Conservation (phyloP, 495 filamentous ascomycete species). For the Mycothermus thermophilus region DNA sequence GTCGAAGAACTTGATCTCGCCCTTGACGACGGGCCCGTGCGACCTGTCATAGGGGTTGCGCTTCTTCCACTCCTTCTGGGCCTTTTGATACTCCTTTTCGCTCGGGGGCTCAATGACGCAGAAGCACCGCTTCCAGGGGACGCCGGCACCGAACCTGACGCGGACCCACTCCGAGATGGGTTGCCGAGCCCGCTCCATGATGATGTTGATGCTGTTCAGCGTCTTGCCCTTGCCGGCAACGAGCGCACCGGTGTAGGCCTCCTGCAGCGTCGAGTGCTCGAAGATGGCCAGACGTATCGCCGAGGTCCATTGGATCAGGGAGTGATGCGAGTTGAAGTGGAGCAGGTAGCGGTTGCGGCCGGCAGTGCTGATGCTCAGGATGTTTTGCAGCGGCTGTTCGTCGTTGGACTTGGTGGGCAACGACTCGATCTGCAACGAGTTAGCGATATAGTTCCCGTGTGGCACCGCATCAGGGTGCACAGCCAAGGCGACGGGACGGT, state of each 20-base stretch:
- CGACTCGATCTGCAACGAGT: constrained; percentile 59
- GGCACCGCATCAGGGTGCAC: neutral
- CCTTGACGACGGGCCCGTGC: constrained; percentile 50
- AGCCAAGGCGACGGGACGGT: neutral
- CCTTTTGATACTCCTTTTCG: constrained; percentile 78
- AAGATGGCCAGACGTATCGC: constrained; percentile 91
- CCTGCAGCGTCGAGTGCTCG: constrained; percentile 83
- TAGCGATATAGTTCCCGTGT: neutral
- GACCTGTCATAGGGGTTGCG: constrained; percentile 66
- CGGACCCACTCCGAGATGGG: constrained; percentile 87
- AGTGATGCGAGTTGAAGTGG: constrained; percentile 90
- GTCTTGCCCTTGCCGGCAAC: constrained; percentile 87
- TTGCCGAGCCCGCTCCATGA: constrained; percentile 65
- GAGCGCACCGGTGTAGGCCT: constrained; percentile 91
- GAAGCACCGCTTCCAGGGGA: constrained; percentile 93
- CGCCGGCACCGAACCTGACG: constrained; percentile 90
- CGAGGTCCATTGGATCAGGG: constrained; percentile 89
- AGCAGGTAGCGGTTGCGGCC: constrained; percentile 89
- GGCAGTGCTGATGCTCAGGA: constrained; percentile 87
- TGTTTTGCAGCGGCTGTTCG: constrained; percentile 73
- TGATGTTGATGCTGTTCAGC: constrained; percentile 72
- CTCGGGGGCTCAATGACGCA: constrained; percentile 85
- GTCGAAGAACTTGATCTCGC: constrained; percentile 89
- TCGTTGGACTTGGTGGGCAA: constrained; percentile 65
- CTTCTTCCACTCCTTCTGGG: constrained; percentile 74